These are phyloP conservation scores for Oryza brachyantha DNA, from an alignment of 176 grass and related monocot species.

Conservation along the genomic window DNA sequence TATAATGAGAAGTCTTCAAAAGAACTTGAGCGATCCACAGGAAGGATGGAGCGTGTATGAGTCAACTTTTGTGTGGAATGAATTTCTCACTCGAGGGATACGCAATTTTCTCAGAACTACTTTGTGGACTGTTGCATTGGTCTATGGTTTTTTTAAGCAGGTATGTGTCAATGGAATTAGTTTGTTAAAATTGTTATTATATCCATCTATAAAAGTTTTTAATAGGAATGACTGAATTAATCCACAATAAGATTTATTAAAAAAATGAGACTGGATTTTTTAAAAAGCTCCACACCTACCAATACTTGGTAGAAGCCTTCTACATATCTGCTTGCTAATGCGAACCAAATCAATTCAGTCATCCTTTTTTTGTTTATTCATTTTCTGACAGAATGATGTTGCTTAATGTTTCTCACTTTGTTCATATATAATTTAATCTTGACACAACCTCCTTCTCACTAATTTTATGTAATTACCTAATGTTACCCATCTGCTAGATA, in stretches of 20 bases:
- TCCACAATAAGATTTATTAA: background rate
- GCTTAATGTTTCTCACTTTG: background rate
- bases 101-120: slow-evolving; percentile 55
- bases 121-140: slow-evolving; percentile 77
- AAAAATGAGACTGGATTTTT: background rate
- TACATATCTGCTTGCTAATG: background rate
- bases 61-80: slow-evolving; percentile 94
- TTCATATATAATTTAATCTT: background rate
- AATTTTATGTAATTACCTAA: background rate
- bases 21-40: slow-evolving; percentile 64
- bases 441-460: background rate
- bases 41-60: slow-evolving; percentile 58
- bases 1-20: slow-evolving; percentile 87
- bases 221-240: background rate
- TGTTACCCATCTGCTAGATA: background rate
- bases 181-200: slow-evolving; percentile 9
- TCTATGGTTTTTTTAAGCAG: slow-evolving; percentile 96
- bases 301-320: background rate
- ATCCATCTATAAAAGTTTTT: background rate
- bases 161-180: slow-evolving; percentile 34
- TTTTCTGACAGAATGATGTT: slow-evolving; percentile 16
- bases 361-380: slow-evolving; percentile 6
- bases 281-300: background rate
- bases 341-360: background rate
- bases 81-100: slow-evolving; percentile 65